These are phyloP conservation scores for Sugiyamaella xylanicola DNA, from an alignment of 1,139 yeast species.

Conservation along the genomic window DNA sequence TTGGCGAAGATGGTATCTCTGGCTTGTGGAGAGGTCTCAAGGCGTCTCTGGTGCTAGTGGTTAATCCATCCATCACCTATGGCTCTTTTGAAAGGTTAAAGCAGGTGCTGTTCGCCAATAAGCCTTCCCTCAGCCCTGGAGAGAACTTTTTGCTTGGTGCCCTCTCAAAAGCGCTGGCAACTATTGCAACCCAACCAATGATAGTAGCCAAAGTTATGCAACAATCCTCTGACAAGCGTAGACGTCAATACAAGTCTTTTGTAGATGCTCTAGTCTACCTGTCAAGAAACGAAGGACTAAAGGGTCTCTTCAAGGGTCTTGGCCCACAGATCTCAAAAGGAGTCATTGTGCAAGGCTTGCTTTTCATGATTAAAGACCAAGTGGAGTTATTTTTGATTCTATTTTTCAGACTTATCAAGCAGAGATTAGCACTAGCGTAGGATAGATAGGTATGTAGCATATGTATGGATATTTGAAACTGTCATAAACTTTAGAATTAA, in stretches of 20 bases:
- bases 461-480: neutral
- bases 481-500: neutral
- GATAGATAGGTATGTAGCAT: conserved; percentile 1
- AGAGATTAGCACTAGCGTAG: conserved; percentile 8
- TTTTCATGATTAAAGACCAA: conserved; percentile 80
- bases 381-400: conserved; percentile 43
- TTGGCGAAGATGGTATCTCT: conserved; percentile 65
- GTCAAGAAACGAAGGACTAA: conserved; percentile 53
- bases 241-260: conserved; percentile 50
- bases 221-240: conserved; percentile 52
- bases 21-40: conserved; percentile 87
- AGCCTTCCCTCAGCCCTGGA: conserved; percentile 57
- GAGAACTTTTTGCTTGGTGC: conserved; percentile 79
- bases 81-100: conserved; percentile 78
- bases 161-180: conserved; percentile 77
- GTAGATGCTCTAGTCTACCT: conserved; percentile 56
- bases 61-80: conserved; percentile 86
- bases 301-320: conserved; percentile 73
- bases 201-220: conserved; percentile 82
- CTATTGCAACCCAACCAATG: conserved; percentile 79
- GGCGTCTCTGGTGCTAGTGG: conserved; percentile 75
- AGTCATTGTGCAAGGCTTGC: conserved; percentile 79
- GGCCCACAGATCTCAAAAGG: conserved; percentile 83
- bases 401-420: conserved; percentile 35
- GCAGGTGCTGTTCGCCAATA: conserved; percentile 52